Evolutionary conservation across 805 yeast genomes (phyloP), one percentile per base, ranked within the genome.

Genomic region (Nakazawaea wickerhamii): DNA sequence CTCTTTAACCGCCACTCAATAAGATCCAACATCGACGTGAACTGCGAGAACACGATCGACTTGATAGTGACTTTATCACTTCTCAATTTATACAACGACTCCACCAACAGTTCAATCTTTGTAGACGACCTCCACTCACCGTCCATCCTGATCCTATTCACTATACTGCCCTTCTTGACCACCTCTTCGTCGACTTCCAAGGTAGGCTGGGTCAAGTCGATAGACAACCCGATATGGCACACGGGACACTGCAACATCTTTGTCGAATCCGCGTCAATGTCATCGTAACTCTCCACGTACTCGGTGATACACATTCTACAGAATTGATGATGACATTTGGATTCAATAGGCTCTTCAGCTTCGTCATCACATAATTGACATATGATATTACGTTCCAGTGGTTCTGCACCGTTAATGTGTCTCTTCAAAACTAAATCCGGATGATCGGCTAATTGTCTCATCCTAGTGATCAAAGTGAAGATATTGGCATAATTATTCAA

Each of bases 381-480:
- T 32, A 93, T 82, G 9, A 89, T 76, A 47, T 61, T 50, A 51
- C 61, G 50, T 54, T 63, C 58, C 18, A 60, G 50, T 18, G 53
- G 61, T 28, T 59, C 58, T 4, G 55, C 53, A n/a, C 51, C 48
- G 9, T 64, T 55, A 3, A 75, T 75, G 23, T 81, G 72, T 40
- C 90, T 70, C 51, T 89, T 80, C 57, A 93, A 67, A 1, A 93
- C 97, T 48, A 93, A 68, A 64, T 93, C 99, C 0, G 99, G 99
- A 61, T 93, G 99, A 60, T 93, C 99, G 0, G 99, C 98, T 53
- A 93, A 69, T 63, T 93, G 99, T 54, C 99, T 77, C 99, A 93
- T 95, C 54, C 99, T 71, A 0, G 99, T 93, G 55, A 93, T 90
- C 44, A 93, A 71, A 0, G 98, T 90, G 65, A 93, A 93, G 55